Conservation (phyloP, 1,139 yeast species). For the Zygoascus meyerae region DNA sequence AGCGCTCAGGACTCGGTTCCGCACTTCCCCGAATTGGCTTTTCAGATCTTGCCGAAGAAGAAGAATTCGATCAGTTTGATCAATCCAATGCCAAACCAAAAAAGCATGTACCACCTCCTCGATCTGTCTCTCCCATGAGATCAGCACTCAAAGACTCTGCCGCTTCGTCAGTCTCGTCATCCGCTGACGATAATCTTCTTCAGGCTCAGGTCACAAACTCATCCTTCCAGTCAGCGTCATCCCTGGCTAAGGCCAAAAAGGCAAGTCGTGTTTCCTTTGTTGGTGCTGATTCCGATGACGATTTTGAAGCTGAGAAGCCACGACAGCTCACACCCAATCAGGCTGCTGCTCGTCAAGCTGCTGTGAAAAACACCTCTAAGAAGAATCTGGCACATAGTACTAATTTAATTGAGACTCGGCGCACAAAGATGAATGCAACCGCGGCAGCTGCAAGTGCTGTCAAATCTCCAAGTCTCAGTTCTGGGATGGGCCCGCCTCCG, state of each 20-base stretch:
- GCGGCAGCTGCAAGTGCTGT: conserved; percentile 20
- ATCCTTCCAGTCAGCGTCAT: neutral
- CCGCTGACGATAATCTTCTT: conserved; percentile 14
- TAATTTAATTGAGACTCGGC: conserved; percentile 3
- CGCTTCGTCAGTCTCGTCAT: conserved; percentile 15
- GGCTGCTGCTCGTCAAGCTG: conserved; percentile 14
- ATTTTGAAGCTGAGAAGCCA: neutral
- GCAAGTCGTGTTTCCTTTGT: conserved; percentile 9
- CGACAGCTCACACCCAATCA: conserved; percentile 1
- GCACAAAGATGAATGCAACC: conserved; percentile 16
- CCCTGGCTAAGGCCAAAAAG: neutral
- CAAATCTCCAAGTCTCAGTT: neutral
- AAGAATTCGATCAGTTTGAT: neutral
- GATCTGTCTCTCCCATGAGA: conserved; percentile 30
- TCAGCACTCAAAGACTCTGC: conserved; percentile 29
- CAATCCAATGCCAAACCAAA: neutral
- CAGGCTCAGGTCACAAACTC: neutral
- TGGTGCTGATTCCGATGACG: conserved; percentile 14
- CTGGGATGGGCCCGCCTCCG: conserved; percentile 2
- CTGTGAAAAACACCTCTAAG: conserved; percentile 6
- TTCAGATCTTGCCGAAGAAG: conserved; percentile 1
- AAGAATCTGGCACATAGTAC: conserved; percentile 5
- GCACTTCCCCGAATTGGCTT: conserved; percentile 3
- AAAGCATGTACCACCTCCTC: conserved; percentile 21
- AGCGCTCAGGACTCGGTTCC: neutral